phyloP scores from a whole-genome alignment of 805 yeast species.

The Candida ipomoeae region DNA sequence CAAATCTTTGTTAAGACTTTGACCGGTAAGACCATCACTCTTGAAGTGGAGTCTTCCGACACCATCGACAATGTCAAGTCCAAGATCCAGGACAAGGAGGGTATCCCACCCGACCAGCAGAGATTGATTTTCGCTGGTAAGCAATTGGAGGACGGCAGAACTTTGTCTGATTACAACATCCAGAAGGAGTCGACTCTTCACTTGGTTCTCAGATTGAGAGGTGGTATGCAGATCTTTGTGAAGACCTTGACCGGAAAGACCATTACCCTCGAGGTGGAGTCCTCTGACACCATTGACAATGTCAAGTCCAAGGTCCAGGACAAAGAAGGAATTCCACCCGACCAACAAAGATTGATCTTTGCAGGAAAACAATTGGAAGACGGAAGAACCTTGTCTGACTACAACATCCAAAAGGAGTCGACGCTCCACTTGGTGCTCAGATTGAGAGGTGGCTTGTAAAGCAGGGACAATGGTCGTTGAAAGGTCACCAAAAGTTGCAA shows the following conservation, averaged over 20 bases:
- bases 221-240: conserved; percentile 54
- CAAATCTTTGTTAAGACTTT: conserved; percentile 53
- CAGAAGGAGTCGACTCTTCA: conserved; percentile 96
- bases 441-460: conserved; percentile 86
- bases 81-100: no score
- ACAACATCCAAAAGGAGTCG: conserved; percentile 98
- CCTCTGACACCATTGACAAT: no score
- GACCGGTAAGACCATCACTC: conserved; percentile 22
- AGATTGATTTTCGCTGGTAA: conserved; percentile 73
- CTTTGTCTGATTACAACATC: conserved; percentile 95
- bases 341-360: conserved; percentile 30
- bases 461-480: conserved; percentile 11
- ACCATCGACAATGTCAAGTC: no score
- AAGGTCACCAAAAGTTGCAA: conserved; percentile 2
- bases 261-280: no score
- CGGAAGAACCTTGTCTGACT: conserved; percentile 93
- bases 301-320: no score
- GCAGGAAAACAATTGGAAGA: conserved; percentile 98
- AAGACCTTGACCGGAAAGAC: no score
- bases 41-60: no score
- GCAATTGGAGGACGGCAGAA: conserved; percentile 95
- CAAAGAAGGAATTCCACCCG: no score
- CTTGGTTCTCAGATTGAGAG: conserved; percentile 96
- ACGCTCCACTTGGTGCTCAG: conserved; percentile 93
- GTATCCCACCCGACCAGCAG: no score